Evolutionary conservation across 441 rosid genomes (phyloP).

Genomic region (Pelargonium australe): DNA sequence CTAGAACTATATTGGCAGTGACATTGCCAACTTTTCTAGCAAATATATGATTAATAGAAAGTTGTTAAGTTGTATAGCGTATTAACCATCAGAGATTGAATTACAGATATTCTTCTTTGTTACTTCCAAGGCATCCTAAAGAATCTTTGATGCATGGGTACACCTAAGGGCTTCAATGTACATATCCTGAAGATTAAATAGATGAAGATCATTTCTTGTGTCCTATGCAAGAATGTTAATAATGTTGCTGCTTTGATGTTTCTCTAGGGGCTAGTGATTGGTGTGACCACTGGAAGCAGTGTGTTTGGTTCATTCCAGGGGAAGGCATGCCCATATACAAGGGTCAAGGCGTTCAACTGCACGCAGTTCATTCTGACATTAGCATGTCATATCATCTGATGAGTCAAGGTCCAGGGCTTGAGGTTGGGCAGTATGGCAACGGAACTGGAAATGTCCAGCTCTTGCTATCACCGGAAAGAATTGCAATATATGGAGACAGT

Average conservation of each 20-base stretch:
- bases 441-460: slow-evolving; percentile 43
- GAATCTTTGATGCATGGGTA: background rate
- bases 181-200: background rate
- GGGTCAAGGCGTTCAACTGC: slow-evolving; percentile 53
- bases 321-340: slow-evolving; percentile 43
- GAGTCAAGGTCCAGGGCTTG: slow-evolving; percentile 26
- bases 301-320: slow-evolving; percentile 76
- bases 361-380: slow-evolving; percentile 62
- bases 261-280: slow-evolving; percentile 53
- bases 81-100: background rate
- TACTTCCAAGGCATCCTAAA: slow-evolving; percentile 9
- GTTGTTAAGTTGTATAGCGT: background rate
- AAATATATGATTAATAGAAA: background rate
- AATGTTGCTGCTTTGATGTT: slow-evolving; percentile 26
- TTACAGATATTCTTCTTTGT: background rate
- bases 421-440: slow-evolving; percentile 24
- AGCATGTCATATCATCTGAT: slow-evolving; percentile 53
- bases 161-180: slow-evolving; percentile 9
- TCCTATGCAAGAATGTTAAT: slow-evolving; percentile 8
- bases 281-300: slow-evolving; percentile 99
- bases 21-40: background rate
- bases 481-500: slow-evolving; percentile 69
- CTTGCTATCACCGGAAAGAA: slow-evolving; percentile 63
- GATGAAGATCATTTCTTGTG: background rate
- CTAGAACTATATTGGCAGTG: background rate